phyloP scores from a whole-genome alignment of 495 filamentous ascomycete species.

The Talaromyces ruber region DNA sequence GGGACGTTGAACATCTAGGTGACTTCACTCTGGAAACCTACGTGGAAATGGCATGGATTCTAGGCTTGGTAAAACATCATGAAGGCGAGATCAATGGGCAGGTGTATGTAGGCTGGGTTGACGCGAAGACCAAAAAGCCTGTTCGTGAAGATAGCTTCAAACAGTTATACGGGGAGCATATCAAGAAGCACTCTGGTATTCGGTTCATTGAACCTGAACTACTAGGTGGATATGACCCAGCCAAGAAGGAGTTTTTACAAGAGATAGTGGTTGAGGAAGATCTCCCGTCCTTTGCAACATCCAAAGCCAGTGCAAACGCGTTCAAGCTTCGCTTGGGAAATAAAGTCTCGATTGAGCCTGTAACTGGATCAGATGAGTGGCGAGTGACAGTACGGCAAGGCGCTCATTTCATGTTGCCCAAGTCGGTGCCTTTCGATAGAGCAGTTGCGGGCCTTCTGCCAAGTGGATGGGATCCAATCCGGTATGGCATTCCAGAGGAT shows the following conservation, averaged over 20 bases:
- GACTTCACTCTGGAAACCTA: conserved; percentile 96
- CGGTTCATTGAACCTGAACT: conserved; percentile 95
- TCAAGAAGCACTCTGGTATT: conserved; percentile 93
- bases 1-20: conserved; percentile 97
- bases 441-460: conserved; percentile 94
- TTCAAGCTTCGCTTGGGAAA: conserved; percentile 94
- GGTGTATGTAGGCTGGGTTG: conserved; percentile 94
- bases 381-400: conserved; percentile 90
- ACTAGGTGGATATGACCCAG: conserved; percentile 94
- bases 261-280: conserved; percentile 96
- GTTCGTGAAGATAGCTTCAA: conserved; percentile 98
- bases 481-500: conserved; percentile 92
- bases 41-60: conserved; percentile 99
- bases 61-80: conserved; percentile 97
- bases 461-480: conserved; percentile 90
- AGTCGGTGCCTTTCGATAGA: conserved; percentile 92
- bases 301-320: conserved; percentile 92
- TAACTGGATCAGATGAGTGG: conserved; percentile 88
- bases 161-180: conserved; percentile 88
- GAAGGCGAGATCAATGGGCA: conserved; percentile 95
- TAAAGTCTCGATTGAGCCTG: conserved; percentile 93
- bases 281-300: conserved; percentile 90
- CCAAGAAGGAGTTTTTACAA: conserved; percentile 94
- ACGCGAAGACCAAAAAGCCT: conserved; percentile 87
- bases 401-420: conserved; percentile 85